Conservation (phyloP, 345 rosid species). For the Microthlaspi erraticum region DNA sequence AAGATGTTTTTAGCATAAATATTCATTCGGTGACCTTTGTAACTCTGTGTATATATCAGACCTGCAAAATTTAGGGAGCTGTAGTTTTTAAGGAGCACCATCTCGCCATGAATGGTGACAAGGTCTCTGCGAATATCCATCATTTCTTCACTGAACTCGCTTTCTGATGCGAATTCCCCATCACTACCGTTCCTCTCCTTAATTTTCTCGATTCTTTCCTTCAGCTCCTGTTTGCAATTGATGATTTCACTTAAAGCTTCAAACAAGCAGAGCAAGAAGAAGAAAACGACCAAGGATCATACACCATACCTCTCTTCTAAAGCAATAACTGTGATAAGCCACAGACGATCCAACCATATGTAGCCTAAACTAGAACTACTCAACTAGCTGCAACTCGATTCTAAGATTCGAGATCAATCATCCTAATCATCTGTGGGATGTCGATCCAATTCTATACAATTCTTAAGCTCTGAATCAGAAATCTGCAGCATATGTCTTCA, state of each 20-base stretch:
- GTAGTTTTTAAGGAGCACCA: conserved; percentile 92
- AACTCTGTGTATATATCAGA: conserved; percentile 3
- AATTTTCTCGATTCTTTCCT: conserved; percentile 70
- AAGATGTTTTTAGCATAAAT: conserved; percentile 19
- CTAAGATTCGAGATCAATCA: neutral
- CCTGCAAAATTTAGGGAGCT: conserved; percentile 96
- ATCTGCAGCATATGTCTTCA: neutral
- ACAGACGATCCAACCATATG: conserved; percentile 9
- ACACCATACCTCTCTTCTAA: conserved; percentile 10
- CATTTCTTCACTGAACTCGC: conserved; percentile 85
- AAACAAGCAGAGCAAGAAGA: conserved; percentile 18
- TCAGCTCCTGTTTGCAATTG: conserved; percentile 64
- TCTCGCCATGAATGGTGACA: conserved; percentile 90
- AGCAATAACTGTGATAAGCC: conserved; percentile 3
- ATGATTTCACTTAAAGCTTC: conserved; percentile 1
- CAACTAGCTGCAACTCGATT: neutral
- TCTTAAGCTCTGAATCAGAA: conserved; percentile 4
- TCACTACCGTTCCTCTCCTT: conserved; percentile 59
- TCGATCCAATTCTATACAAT: neutral
- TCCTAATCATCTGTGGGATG: neutral
- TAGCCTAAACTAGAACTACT: too few species aligned
- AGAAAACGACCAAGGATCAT: neutral
- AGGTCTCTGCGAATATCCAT: conserved; percentile 93
- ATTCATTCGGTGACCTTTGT: neutral
- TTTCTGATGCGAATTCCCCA: conserved; percentile 62